A percentile compares a stretch with the other conserved stretches of the same genome.
phyloP scores from a whole-genome alignment of 1,139 yeast species.

The Suhomyces bribrorum region DNA sequence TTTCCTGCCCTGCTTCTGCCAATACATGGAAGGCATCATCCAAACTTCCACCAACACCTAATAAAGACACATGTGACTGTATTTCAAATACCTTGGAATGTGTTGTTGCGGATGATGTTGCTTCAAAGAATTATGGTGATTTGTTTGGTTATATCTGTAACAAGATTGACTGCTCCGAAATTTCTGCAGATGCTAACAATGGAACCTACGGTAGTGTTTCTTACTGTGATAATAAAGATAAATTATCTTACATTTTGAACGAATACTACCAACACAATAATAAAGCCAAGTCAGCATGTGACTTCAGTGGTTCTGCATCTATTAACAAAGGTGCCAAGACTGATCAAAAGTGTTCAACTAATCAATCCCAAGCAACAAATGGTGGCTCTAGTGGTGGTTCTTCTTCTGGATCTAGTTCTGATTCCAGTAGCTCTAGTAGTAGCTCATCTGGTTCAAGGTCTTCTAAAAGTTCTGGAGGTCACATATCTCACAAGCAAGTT shows the following conservation, averaged over 20 bases:
- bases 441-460: conserved; percentile 24
- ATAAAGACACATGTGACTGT: conserved; percentile 41
- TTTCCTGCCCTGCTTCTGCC: conserved; percentile 39
- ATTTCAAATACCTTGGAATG: conserved; percentile 36
- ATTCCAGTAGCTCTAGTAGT: conserved; percentile 27
- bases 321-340: conserved; percentile 28
- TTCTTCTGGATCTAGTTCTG: conserved; percentile 18
- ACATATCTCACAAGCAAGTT: conserved; percentile 25
- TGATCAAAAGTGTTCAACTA: conserved; percentile 35
- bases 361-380: conserved; percentile 25
- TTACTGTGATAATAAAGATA: conserved; percentile 39
- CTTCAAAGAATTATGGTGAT: conserved; percentile 34
- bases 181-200: conserved; percentile 36
- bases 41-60: conserved; percentile 49
- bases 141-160: conserved; percentile 38
- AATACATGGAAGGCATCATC: conserved; percentile 43
- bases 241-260: conserved; percentile 44
- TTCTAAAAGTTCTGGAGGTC: conserved; percentile 25
- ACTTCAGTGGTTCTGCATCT: conserved; percentile 44
- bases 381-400: conserved; percentile 22
- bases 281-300: conserved; percentile 36
- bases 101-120: conserved; percentile 36
- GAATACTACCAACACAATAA: conserved; percentile 38
- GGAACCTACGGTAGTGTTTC: conserved; percentile 47
- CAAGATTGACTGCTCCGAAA: conserved; percentile 38